phyloP scores from a whole-genome alignment of 192 early-diverging fungal species.

The Backusella westeae region DNA sequence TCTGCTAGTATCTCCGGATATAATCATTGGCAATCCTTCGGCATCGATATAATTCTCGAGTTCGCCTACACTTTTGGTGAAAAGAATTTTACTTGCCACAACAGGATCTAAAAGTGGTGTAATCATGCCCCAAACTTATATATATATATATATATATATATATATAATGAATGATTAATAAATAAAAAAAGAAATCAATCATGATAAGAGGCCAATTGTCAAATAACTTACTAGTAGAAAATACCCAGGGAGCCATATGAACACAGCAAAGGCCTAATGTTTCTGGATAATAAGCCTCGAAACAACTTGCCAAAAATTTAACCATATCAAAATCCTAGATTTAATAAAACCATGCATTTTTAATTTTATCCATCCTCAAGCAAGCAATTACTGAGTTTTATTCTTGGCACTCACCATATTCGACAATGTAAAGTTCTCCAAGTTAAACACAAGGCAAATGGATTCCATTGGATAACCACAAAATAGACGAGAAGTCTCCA shows the following conservation, averaged over 20 bases:
- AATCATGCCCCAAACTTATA: conserved; percentile 75
- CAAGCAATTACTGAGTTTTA: neutral
- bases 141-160: neutral
- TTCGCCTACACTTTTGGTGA: conserved; percentile 62
- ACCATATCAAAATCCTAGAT: conserved; percentile 67
- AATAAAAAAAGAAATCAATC: neutral
- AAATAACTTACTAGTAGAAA: conserved; percentile 44
- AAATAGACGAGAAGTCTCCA: conserved; percentile 69
- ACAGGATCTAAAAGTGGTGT: conserved; percentile 85
- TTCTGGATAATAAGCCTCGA: conserved; percentile 91
- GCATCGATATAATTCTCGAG: conserved; percentile 61
- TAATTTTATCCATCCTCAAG: neutral
- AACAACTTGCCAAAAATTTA: conserved; percentile 71
- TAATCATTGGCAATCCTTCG: conserved; percentile 52
- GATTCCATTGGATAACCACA: conserved; percentile 67
- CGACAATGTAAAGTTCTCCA: conserved; percentile 69
- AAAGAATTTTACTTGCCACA: conserved; percentile 82
- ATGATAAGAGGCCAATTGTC: neutral
- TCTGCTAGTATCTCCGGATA: conserved; percentile 52
- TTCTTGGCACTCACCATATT: conserved; percentile 52
- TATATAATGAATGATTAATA: neutral
- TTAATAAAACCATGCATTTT: neutral
- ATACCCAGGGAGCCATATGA: conserved; percentile 88
- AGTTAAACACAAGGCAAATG: conserved; percentile 73
- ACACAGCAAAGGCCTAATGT: conserved; percentile 76